phyloP scores from a whole-genome alignment of 495 filamentous ascomycete species.

The Xylaria venustula region DNA sequence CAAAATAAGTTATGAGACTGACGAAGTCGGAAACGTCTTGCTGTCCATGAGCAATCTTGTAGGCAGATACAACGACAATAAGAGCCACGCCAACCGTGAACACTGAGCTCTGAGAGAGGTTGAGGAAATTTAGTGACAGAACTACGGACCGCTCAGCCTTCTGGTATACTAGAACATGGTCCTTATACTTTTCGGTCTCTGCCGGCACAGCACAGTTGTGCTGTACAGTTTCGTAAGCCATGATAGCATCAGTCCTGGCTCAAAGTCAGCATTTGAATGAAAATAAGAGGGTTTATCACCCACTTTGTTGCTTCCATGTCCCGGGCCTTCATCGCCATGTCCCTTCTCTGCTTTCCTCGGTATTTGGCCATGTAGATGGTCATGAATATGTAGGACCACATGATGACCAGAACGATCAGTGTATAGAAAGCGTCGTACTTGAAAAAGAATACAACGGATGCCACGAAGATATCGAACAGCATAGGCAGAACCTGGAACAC shows the following conservation, averaged over 20 bases:
- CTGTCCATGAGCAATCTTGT: constrained; percentile 83
- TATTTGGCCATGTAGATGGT: constrained; percentile 87
- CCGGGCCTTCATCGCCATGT: constrained; percentile 76
- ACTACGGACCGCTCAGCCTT: constrained; percentile 33
- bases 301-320: constrained; percentile 65
- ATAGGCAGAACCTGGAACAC: constrained; percentile 82
- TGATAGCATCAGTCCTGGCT: constrained; percentile 34
- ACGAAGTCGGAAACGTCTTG: constrained; percentile 84
- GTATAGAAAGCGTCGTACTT: constrained; percentile 78
- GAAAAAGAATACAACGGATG: constrained; percentile 69
- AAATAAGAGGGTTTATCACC: background rate
- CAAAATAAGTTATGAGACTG: constrained; percentile 72
- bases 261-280: constrained; percentile 2
- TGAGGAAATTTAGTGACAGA: constrained; percentile 65
- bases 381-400: constrained; percentile 79
- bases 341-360: constrained; percentile 73
- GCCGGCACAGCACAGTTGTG: constrained; percentile 21
- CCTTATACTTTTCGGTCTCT: constrained; percentile 19
- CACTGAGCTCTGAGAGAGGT: constrained; percentile 39
- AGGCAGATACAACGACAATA: constrained; percentile 40
- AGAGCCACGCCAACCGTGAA: constrained; percentile 12
- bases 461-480: constrained; percentile 74
- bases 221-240: constrained; percentile 24
- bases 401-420: constrained; percentile 71
- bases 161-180: constrained; percentile 20